Evolutionary conservation across 2,329 filamentous ascomycete species (phyloP).

Genomic region (Atkinsonella hypoxylon): DNA sequence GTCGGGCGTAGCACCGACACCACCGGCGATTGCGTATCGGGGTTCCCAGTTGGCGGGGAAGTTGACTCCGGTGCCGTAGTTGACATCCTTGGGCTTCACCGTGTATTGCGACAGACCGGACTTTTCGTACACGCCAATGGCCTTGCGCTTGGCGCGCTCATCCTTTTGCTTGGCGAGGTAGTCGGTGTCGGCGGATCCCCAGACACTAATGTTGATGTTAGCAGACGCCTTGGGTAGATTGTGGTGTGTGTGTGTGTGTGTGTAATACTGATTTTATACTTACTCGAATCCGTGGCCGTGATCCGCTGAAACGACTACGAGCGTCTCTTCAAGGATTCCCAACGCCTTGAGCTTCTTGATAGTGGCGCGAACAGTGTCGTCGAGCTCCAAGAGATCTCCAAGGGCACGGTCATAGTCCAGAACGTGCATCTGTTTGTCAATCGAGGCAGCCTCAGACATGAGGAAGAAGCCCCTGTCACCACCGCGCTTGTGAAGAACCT

Average conservation of each 20-base stretch:
- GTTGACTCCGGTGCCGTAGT: conserved; percentile 60
- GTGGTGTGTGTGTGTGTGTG: too few species aligned
- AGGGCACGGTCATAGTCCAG: conserved; percentile 80
- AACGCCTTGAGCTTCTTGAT: conserved; percentile 56
- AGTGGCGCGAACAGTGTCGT: conserved; percentile 70
- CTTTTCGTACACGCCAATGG: conserved; percentile 60
- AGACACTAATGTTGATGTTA: conserved; percentile 38
- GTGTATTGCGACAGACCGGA: conserved; percentile 70
- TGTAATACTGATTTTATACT: conserved; percentile 8
- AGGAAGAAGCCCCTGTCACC: conserved; percentile 70
- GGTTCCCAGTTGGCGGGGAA: conserved; percentile 82
- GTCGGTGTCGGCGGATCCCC: conserved; percentile 67
- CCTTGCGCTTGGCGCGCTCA: conserved; percentile 62
- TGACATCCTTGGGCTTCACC: conserved; percentile 41
- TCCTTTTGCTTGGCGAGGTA: conserved; percentile 55
- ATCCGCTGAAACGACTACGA: conserved; percentile 73
- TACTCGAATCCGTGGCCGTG: conserved; percentile 79
- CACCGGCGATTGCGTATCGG: conserved; percentile 66
- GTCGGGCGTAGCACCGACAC: conserved; percentile 61
- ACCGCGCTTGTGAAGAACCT: conserved; percentile 57
- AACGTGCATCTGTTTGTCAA: conserved; percentile 83
- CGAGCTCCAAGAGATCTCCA: conserved; percentile 73
- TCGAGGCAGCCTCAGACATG: conserved; percentile 75
- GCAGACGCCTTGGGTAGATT: background rate
- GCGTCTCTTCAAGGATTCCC: conserved; percentile 59